These are phyloP conservation scores for Epichloe festucae DNA, from an alignment of 2,329 filamentous ascomycete genomes.

Conservation along the genomic window DNA sequence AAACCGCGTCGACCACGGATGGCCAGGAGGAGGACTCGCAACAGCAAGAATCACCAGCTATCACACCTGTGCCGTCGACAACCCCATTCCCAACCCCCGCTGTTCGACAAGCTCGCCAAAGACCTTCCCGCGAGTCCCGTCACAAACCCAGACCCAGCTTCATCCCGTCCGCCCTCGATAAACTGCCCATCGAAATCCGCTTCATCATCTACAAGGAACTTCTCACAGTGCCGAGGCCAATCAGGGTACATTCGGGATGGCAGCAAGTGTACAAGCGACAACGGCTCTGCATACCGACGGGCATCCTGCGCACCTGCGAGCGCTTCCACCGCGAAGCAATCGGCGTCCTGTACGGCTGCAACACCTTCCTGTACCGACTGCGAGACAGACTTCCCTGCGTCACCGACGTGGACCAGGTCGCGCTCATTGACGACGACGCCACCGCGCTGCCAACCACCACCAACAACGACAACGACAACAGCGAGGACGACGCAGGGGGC, in stretches of 20 bases:
- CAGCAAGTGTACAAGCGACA: constrained; percentile 17
- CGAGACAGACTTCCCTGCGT: constrained; percentile 21
- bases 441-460: neutral
- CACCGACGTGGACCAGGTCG: constrained; percentile 9
- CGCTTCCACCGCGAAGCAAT: constrained; percentile 24
- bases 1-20: neutral
- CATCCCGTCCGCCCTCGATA: neutral
- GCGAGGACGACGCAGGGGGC: constrained; percentile 5
- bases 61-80: neutral
- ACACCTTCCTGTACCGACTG: constrained; percentile 33
- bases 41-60: neutral
- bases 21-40: neutral
- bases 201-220: constrained; percentile 19
- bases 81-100: neutral
- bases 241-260: constrained; percentile 24
- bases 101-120: neutral
- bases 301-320: constrained; percentile 25
- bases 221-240: constrained; percentile 17
- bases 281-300: constrained; percentile 18
- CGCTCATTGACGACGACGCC: constrained; percentile 7
- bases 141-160: neutral
- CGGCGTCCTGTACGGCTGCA: constrained; percentile 32
- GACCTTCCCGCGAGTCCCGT: too few species aligned
- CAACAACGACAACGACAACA: neutral
- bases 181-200: constrained; percentile 18